These are phyloP conservation scores for Theileria luwenshuni DNA, from an alignment of 169 alveolate species.

Conservation along the genomic window DNA sequence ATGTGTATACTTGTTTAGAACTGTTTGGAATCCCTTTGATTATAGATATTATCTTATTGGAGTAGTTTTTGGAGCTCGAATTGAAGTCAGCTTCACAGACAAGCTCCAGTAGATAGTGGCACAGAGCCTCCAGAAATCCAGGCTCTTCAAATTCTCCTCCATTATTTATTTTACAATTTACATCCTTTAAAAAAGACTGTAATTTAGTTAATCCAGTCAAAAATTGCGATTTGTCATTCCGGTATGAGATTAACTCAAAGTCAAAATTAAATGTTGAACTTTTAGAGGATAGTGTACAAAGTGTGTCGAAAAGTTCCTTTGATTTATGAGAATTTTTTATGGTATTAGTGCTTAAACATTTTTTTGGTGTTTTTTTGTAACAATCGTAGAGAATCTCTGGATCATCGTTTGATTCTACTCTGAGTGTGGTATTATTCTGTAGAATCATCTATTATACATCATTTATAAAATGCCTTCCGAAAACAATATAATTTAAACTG, in stretches of 20 bases:
- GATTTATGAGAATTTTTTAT: neutral
- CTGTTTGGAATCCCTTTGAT: neutral
- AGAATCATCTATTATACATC: too few relatives aligned
- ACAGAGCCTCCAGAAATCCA: neutral
- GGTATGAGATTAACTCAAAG: slow-evolving; percentile 17
- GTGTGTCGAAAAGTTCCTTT: neutral
- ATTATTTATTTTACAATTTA: neutral
- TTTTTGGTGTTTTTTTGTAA: too few relatives aligned
- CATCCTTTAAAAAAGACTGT: neutral
- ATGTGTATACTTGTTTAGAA: neutral
- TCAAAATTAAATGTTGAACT: neutral
- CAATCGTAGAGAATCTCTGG: too few relatives aligned
- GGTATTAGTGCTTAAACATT: neutral
- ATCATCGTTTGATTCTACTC: too few relatives aligned
- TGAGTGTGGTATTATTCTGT: too few relatives aligned
- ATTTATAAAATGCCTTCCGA: too few relatives aligned
- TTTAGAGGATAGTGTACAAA: neutral
- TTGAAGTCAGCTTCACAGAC: neutral
- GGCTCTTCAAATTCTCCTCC: neutral
- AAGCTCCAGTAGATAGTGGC: neutral
- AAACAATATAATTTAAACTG: too few relatives aligned
- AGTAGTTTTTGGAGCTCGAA: slow-evolving; percentile 4
- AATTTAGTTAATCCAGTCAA: neutral
- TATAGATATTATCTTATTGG: neutral
- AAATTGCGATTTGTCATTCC: neutral